phyloP scores from a whole-genome alignment of 257 asterid species.

The Nicotiana noctiflora region DNA sequence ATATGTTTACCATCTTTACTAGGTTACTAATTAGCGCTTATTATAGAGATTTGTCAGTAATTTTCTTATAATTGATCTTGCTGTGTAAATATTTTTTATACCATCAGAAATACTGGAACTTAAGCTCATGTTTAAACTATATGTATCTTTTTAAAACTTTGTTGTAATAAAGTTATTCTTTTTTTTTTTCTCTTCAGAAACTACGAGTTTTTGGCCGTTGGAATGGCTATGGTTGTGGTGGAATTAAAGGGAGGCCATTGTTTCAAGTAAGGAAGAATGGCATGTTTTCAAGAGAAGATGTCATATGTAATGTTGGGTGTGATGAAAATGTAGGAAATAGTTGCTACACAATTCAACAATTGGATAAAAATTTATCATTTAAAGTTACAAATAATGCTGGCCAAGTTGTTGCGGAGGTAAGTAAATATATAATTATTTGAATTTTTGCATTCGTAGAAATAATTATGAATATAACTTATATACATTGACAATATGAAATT shows the following conservation, averaged over 20 bases:
- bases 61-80: no score
- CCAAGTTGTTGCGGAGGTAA: constrained; percentile 62
- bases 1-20: no score
- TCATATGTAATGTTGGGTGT: constrained; percentile 32
- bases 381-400: constrained; percentile 47
- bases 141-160: no score
- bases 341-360: constrained; percentile 34
- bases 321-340: constrained; percentile 24
- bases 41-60: no score
- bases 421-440: no score
- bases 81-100: no score
- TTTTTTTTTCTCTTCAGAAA: constrained; percentile 29
- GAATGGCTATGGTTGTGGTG: constrained; percentile 54
- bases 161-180: not conserved
- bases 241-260: constrained; percentile 35
- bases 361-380: constrained; percentile 41
- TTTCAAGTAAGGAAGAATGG: constrained; percentile 44
- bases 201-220: constrained; percentile 32
- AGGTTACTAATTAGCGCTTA: no score
- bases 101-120: no score
- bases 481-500: no score
- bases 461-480: no score
- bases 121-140: no score
- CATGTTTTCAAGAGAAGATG: constrained; percentile 22
- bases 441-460: not conserved